phyloP scores from a whole-genome alignment of 1,139 yeast genomes.

The Suhomyces bokatorum region DNA sequence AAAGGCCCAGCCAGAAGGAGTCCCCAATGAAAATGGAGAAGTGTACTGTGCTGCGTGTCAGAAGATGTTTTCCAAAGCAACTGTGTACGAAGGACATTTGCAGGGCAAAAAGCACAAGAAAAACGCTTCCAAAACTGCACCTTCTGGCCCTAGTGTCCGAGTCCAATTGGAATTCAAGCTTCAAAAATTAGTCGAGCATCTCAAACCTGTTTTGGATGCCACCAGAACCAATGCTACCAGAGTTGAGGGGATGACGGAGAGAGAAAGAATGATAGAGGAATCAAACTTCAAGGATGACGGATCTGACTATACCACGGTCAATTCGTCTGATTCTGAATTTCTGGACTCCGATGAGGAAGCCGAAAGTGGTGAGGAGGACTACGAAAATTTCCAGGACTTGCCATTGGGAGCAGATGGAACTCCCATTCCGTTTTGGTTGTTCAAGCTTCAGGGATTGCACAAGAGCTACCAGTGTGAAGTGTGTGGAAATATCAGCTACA shows the following conservation, averaged over 20 bases:
- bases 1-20: conserved; percentile 16
- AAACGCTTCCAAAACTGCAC: conserved; percentile 25
- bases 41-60: conserved; percentile 66
- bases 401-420: conserved; percentile 88
- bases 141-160: neutral
- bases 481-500: conserved; percentile 75
- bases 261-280: conserved; percentile 63
- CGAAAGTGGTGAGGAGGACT: conserved; percentile 31
- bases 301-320: conserved; percentile 34
- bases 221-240: conserved; percentile 70
- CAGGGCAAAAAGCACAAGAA: conserved; percentile 75
- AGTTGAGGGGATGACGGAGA: conserved; percentile 66
- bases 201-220: conserved; percentile 40
- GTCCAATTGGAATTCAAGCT: conserved; percentile 5
- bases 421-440: conserved; percentile 93
- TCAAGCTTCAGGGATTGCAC: conserved; percentile 84
- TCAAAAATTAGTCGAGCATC: conserved; percentile 26
- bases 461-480: conserved; percentile 77
- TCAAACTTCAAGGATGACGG: conserved; percentile 34
- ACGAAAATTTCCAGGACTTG: conserved; percentile 43
- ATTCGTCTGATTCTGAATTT: conserved; percentile 9
- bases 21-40: conserved; percentile 31
- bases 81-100: conserved; percentile 72
- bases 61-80: conserved; percentile 59
- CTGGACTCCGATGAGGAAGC: conserved; percentile 30